Base-by-base conservation (phyloP, 2,329 filamentous ascomycete genomes). In the Verticillium dahliae region DNA sequence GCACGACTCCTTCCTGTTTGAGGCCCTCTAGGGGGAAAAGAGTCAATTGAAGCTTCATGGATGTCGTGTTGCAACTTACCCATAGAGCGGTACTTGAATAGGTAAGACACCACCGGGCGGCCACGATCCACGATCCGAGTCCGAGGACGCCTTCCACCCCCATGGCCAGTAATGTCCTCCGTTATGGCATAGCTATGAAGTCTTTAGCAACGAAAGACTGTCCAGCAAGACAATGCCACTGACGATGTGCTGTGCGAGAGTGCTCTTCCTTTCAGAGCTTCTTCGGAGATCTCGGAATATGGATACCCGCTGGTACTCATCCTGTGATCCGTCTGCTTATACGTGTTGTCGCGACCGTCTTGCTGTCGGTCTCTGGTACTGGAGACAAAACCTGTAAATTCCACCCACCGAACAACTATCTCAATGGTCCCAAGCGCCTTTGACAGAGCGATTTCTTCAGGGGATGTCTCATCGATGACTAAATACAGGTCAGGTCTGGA, bases 161-260 rank as follows among this genome's bases (percentile, higher is more conserved):
- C 35, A 31, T 11, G 38, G 15, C 15, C 27, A 6, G 37, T 22
- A 37, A 58, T 45, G n/a, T 22, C 37, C n/a, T 27, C 6, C 6
- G 56, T 31, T 22, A 6, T 9, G 15, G 18, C 14, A 41, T 22
- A 57, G 2, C 57, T 37, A 22, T 6, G 3, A 41, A 14, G n/a
- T 2, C n/a, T 27, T 58, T 11, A 60, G 22, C 6, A 31, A 31
- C 27, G 27, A 1, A 31, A 31, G 27, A 31, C 27, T 31, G 27
- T 31, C 27, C 27, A 31, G 27, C 27, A 7, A 1, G 31, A 27
- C 13, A 27, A 11, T 35, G 14, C 9, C 35, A 39, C 67, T 62
- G 62, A 75, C 73, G 58, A 66, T 14, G 72, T 72, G 4, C 71
- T 71, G 38, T 75, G 73, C 1, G 72, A 74, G 7, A 75, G 62